Percentiles rank a stretch among this genome's conserved stretches.
These are phyloP conservation scores for Pyrrhoderma lamaoense DNA, from an alignment of 1,284 basidiomycete species.

Conservation along the genomic window DNA sequence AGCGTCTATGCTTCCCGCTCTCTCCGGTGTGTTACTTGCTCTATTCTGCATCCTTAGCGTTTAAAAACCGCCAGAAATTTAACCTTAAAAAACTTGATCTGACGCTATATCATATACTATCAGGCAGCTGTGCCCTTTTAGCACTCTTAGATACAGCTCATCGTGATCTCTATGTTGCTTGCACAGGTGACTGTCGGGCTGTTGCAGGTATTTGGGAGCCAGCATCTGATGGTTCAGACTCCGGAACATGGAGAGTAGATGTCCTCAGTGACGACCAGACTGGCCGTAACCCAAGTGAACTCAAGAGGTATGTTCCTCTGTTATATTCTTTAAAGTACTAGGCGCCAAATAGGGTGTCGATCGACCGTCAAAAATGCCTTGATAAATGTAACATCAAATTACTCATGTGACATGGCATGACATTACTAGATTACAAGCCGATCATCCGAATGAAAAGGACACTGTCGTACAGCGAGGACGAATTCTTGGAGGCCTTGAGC, in stretches of 20 bases:
- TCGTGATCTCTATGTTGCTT: constrained; percentile 81
- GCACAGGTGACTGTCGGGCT: constrained; percentile 91
- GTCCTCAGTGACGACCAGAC: constrained; percentile 94
- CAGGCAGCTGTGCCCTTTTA: constrained; percentile 84
- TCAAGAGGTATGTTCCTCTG: constrained; percentile 46
- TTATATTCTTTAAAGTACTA: no score
- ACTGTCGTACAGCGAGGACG: constrained; percentile 83
- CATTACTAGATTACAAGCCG: constrained; percentile 72
- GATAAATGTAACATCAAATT: no score
- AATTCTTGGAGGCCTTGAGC: constrained; percentile 89
- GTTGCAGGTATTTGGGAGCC: constrained; percentile 90
- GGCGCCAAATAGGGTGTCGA: no score
- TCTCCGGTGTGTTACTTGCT: constrained; percentile 44
- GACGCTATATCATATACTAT: constrained; percentile 1
- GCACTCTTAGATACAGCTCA: constrained; percentile 80
- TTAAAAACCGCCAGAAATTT: no score
- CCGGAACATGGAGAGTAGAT: constrained; percentile 79
- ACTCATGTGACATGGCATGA: background rate
- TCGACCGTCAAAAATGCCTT: no score
- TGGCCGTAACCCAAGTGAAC: constrained; percentile 82
- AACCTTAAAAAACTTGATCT: no score
- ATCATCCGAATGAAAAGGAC: constrained; percentile 82
- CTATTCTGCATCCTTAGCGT: background rate
- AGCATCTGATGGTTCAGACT: constrained; percentile 39
- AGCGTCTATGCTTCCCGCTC: constrained; percentile 70